A percentile compares a stretch with the other conserved stretches of the same genome.
phyloP scores from a whole-genome alignment of 1,139 yeast species.

The Lodderomyces metapsilosis region DNA sequence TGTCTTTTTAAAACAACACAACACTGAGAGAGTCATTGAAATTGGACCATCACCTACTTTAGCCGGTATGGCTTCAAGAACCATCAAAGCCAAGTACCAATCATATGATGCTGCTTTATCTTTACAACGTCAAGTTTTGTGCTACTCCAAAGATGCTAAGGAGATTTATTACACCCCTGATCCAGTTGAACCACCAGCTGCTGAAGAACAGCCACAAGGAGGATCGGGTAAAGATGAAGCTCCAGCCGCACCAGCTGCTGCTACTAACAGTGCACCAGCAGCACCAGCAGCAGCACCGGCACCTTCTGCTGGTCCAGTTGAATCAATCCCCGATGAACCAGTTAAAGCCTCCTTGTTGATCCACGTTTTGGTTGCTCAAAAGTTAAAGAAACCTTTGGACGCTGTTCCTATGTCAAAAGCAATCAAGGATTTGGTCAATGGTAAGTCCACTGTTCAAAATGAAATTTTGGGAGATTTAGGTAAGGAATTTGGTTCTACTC shows the following conservation, averaged over 20 bases:
- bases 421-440: slow-evolving; percentile 94
- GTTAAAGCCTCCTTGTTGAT: slow-evolving; percentile 79
- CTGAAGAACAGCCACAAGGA: slow-evolving; percentile 20
- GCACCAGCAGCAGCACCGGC: slow-evolving; percentile 61
- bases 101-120: slow-evolving; percentile 97
- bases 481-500: slow-evolving; percentile 95
- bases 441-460: slow-evolving; percentile 97
- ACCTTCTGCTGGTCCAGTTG: slow-evolving; percentile 71
- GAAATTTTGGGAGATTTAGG: slow-evolving; percentile 98
- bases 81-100: slow-evolving; percentile 94
- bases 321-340: slow-evolving; percentile 84
- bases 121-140: slow-evolving; percentile 92
- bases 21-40: slow-evolving; percentile 96
- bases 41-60: slow-evolving; percentile 98
- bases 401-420: slow-evolving; percentile 88
- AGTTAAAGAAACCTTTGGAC: slow-evolving; percentile 86
- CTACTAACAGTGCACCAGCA: slow-evolving; percentile 55
- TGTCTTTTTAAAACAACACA: slow-evolving; percentile 89
- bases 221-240: slow-evolving; percentile 35
- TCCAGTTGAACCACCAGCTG: slow-evolving; percentile 50
- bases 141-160: slow-evolving; percentile 93
- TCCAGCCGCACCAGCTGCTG: slow-evolving; percentile 45
- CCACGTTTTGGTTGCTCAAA: slow-evolving; percentile 92
- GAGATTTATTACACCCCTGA: slow-evolving; percentile 96
- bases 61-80: slow-evolving; percentile 98